Evolutionary conservation across 495 filamentous ascomycete genomes (phyloP), one percentile per base, ranked within the genome.

Genomic region (Penicillium manginii): DNA sequence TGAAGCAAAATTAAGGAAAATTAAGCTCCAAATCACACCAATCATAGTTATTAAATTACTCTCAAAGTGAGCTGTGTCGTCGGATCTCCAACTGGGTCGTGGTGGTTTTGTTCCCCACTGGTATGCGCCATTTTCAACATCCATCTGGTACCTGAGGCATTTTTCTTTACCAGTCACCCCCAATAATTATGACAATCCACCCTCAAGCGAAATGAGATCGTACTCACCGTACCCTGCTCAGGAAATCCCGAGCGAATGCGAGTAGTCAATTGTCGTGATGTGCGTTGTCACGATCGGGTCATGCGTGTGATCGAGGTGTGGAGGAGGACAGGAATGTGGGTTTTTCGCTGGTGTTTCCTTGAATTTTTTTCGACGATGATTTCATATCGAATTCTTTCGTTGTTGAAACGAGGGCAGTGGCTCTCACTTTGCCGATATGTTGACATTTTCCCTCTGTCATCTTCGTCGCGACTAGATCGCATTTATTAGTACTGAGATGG

Each of bases 21-120:
- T 60, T 66, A 68, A 68, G 66, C 66, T 68, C 55, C 60, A 37
- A 4, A 10, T 18, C 19, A 40, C 46, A 29, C 59, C 63, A 66
- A 63, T 58, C 50, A 63, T 29, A 17, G 31, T 10, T 4, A 11
- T 26, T 10, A 47, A 47, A 47, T 47, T 23, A 47, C 22, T 47
- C 22, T 11, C 21, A 22, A 47, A 47, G 45, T 47, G 45, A 19
- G 19, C 17, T 43, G 40, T 37, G 9, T 11, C 35, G 35, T 11
- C 35, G 14, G 35, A 37, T n/a, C 12, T 43, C 40, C 40, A n/a
- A 43, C 40, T 43, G 17, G 40, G 17, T 19, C 40, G 14, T 17
- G 15, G 7, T 9, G 40, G 19, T 43, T 17, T 43, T 7, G 8
- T 43, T 43, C 40, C n/a, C 40, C 40, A 43, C 40, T 19, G 40